Evolutionary conservation across 495 filamentous ascomycete species (phyloP).

Genomic region (Aspergillus biplanus): DNA sequence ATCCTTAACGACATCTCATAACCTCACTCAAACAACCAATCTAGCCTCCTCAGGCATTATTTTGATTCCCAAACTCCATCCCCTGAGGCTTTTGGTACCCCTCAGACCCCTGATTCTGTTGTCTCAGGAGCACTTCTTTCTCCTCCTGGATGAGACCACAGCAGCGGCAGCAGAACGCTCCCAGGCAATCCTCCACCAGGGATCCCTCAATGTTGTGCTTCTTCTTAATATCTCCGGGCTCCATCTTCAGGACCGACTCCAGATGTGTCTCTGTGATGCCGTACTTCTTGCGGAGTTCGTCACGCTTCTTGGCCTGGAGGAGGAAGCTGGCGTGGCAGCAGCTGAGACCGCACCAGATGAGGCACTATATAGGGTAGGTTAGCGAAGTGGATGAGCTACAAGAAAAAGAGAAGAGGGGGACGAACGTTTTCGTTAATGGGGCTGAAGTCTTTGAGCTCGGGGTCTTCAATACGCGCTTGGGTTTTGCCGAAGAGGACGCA

Average conservation of each 20-base stretch:
- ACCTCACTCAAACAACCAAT: no score
- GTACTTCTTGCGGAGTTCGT: slow-evolving; percentile 12
- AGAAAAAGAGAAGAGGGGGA: neutral
- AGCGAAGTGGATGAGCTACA: neutral
- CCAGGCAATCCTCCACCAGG: slow-evolving; percentile 14
- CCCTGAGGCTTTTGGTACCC: slow-evolving; percentile 12
- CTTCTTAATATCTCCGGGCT: slow-evolving; percentile 7
- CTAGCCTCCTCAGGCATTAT: no score
- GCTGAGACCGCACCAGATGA: slow-evolving; percentile 18
- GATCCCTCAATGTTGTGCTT: slow-evolving; percentile 15
- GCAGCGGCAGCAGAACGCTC: slow-evolving; percentile 10
- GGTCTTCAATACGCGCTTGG: slow-evolving; percentile 13
- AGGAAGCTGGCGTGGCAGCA: slow-evolving; percentile 17
- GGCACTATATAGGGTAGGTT: slow-evolving; percentile 5
- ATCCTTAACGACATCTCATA: no score
- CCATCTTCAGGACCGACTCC: slow-evolving; percentile 11
- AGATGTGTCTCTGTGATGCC: slow-evolving; percentile 14
- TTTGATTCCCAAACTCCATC: slow-evolving; percentile 14
- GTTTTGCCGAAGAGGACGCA: slow-evolving; percentile 17
- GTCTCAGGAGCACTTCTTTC: slow-evolving; percentile 5
- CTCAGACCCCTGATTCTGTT: neutral
- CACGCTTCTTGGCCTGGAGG: slow-evolving; percentile 14
- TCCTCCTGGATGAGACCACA: slow-evolving; percentile 16
- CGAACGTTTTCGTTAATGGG: slow-evolving; percentile 11
- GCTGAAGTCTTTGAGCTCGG: slow-evolving; percentile 11